phyloP scores from a whole-genome alignment of 805 yeast genomes.

The Lipomyces sp. region DNA sequence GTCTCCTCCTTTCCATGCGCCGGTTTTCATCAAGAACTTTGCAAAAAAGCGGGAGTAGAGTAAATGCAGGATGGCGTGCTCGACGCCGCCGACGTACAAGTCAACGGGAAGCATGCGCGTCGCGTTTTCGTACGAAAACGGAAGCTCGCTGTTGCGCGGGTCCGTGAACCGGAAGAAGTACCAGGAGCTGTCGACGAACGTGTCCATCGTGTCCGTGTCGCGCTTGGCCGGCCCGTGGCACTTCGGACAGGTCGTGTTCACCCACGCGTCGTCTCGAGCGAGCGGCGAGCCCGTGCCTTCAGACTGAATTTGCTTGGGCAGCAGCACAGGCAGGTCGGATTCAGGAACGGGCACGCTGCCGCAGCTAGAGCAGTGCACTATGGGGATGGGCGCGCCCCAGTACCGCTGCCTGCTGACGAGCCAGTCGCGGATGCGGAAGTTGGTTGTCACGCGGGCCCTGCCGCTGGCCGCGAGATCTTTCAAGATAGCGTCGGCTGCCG shows the following conservation, averaged over 20 bases:
- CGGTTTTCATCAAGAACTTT: conserved; percentile 67
- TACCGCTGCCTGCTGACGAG: conserved; percentile 88
- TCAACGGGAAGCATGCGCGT: conserved; percentile 72
- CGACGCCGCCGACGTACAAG: conserved; percentile 90
- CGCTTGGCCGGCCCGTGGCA: conserved; percentile 69
- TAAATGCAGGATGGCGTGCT: conserved; percentile 91
- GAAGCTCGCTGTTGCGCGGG: conserved; percentile 53
- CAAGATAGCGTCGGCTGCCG: conserved; percentile 53
- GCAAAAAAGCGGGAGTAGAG: conserved; percentile 82
- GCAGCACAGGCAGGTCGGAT: conserved; percentile 71
- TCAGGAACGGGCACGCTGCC: conserved; percentile 94
- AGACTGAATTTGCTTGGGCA: conserved; percentile 53
- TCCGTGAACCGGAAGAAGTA: conserved; percentile 84
- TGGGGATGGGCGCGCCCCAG: conserved; percentile 99
- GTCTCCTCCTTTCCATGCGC: conserved; percentile 62
- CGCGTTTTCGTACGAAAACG: conserved; percentile 54
- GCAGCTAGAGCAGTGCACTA: conserved; percentile 79
- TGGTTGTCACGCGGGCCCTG: conserved; percentile 49
- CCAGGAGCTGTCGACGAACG: conserved; percentile 98
- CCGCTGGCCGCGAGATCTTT: conserved; percentile 41
- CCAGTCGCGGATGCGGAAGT: conserved; percentile 85
- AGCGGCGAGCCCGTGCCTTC: conserved; percentile 61
- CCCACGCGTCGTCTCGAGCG: conserved; percentile 62
- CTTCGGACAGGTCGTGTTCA: conserved; percentile 72
- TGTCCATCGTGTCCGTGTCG: conserved; percentile 98